These are phyloP conservation scores for Cyathus striatus DNA, from an alignment of 768 basidiomycete species.

Conservation along the genomic window DNA sequence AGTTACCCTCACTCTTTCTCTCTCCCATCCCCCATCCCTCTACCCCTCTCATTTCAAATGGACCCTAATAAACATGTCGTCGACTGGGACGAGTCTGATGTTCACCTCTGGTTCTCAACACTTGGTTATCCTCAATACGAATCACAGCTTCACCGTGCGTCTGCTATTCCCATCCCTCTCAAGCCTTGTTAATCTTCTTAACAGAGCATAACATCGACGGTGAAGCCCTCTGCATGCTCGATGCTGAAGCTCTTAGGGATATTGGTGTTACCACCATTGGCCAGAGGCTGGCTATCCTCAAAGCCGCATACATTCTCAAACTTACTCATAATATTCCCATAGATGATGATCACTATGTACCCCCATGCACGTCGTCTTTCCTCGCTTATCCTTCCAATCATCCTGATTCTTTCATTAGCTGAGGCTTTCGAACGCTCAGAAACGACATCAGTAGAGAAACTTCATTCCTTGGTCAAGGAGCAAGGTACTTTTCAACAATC, in stretches of 20 bases:
- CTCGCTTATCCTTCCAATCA: neutral
- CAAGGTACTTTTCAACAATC: conserved; percentile 49
- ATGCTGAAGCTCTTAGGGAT: conserved; percentile 79
- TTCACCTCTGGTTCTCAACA: conserved; percentile 70
- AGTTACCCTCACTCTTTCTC: neutral
- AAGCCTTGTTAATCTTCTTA: conserved; percentile 8
- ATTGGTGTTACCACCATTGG: conserved; percentile 89
- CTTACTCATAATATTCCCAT: conserved; percentile 77
- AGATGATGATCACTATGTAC: conserved; percentile 80
- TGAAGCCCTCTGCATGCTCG: conserved; percentile 80
- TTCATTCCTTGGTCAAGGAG: conserved; percentile 63
- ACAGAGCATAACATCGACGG: conserved; percentile 91
- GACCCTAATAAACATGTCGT: conserved; percentile 35
- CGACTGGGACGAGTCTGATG: conserved; percentile 76
- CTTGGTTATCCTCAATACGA: conserved; percentile 88
- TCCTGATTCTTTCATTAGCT: conserved; percentile 13
- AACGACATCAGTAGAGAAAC: conserved; percentile 56
- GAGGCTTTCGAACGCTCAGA: conserved; percentile 24
- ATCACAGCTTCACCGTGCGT: conserved; percentile 68
- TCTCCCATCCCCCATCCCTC: neutral
- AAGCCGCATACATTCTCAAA: conserved; percentile 88
- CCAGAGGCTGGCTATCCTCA: conserved; percentile 87
- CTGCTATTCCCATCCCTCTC: conserved; percentile 8
- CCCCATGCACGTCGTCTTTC: conserved; percentile 63
- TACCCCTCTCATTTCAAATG: conserved; percentile 15